Base-by-base conservation (phyloP, 805 yeast species). In the Zygosaccharomyces bisporus region DNA sequence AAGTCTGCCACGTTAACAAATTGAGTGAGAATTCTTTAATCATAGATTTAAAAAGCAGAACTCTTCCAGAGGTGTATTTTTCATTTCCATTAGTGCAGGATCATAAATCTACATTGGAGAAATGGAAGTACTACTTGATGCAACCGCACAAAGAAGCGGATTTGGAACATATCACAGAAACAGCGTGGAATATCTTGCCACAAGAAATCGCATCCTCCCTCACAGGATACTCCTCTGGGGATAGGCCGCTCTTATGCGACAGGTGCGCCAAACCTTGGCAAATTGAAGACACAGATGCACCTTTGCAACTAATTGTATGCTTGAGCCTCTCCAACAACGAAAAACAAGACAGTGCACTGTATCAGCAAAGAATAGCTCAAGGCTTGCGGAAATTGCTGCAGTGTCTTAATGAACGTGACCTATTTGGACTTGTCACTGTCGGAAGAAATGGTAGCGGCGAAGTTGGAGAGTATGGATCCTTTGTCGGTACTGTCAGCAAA, bases 151-250 rank as follows among this genome's bases (percentile, higher is more conserved):
- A 44, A 20, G 7, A 14, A 10, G 46, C 54, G 9, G 32, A 44
- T 6, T 23, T 77, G 19, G 65, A 67, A 24, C 79, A 77, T 53
- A 58, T 78, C 48, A 73, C 83, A 1, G 67, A 74, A 1, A 79
- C 73, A 49, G 72, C 73, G 0, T 75, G 83, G 80, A 57, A 56
- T 7, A 50, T 73, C 7, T 54, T 76, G 6, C 58, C 67, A 6
- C 60, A 56, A 7, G 57, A 61, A 34, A 39, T 54, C 10, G 43
- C 46, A 64, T 6, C 31, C 45, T 12, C 52, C 74, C 1, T 80
- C 79, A 1, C 48, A 52, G 3, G 74, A 71, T 36, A 67, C 74
- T 2, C 51, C 61, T 16, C 61, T 61, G 40, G 69, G 68, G 58
- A 68, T 6, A 63, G 60, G 21, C 72, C 72, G 3, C 45, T 68